Evolutionary conservation across 495 filamentous ascomycete genomes (phyloP).

Genomic region (Penicillium pulvis): DNA sequence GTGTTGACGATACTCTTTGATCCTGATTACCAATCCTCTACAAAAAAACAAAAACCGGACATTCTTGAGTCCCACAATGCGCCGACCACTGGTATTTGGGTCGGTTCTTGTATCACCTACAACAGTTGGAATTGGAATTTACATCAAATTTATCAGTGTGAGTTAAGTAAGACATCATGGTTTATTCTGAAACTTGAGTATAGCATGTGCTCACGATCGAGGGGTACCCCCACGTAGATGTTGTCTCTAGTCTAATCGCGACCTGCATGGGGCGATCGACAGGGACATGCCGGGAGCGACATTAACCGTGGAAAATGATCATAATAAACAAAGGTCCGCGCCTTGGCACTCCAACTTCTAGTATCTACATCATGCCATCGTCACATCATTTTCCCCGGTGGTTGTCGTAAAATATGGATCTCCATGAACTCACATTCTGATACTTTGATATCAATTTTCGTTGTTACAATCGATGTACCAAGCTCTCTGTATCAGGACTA

Average conservation of each 20-base stretch:
- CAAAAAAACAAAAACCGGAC: background rate
- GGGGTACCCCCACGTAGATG: background rate
- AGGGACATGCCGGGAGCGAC: constrained; percentile 23
- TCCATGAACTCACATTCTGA: background rate
- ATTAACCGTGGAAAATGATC: constrained; percentile 2
- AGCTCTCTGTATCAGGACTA: too few relatives aligned
- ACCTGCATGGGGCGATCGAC: constrained; percentile 27
- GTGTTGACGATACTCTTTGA: background rate
- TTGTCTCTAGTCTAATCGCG: constrained; percentile 1
- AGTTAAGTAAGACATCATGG: too few relatives aligned
- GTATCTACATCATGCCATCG: too few relatives aligned
- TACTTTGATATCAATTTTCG: too few relatives aligned
- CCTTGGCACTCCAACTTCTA: background rate
- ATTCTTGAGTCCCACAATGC: background rate
- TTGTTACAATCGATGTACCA: too few relatives aligned
- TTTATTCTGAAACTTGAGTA: too few relatives aligned
- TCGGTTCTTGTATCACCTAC: background rate
- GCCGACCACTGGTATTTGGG: background rate
- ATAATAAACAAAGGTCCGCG: constrained; percentile 18
- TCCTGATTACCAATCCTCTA: background rate
- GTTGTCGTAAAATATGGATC: background rate
- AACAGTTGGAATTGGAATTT: background rate
- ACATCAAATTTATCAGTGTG: too few relatives aligned
- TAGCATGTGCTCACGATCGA: background rate
- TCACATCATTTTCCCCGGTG: too few relatives aligned